Base-by-base conservation (phyloP, 495 filamentous ascomycete species). In the Daldinia loculata region DNA sequence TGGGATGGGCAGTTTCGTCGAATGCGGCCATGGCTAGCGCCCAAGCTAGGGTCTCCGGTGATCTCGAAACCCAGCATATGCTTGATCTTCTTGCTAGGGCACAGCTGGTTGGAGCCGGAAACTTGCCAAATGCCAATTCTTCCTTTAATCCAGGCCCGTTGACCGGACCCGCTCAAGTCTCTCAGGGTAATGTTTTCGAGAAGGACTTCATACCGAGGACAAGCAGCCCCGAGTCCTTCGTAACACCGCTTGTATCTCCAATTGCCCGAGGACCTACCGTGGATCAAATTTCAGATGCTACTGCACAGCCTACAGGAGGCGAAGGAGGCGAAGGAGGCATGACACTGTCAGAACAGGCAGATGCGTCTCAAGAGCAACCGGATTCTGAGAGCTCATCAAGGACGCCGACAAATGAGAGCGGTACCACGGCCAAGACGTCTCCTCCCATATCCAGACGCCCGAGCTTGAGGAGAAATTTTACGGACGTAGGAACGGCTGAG, bases 61-160 rank as follows among this genome's bases (percentile, higher is more conserved):
- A 97, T 76, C 81, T 91, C 56, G 96, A 98, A 74, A 86, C 93
- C 56, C 93, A 97, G 75, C 89, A 90, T 74, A 93, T 97, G 91
- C 88, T 97, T 77, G 93, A 98, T 74, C 83, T 98, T 22, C 80
- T 98, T 58, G 86, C 91, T 17, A 88, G 89, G 69, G 91, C 94
- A 38, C 91, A 93, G 56, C 78, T 97, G 15, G 84, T 95, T 41
- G 86, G 89, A 82, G 89, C 76, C 62, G 81, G 74, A 67, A 86
- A 74, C 75, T 74, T 79, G 75, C 72, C 80, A 67, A 78, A 84
- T 75, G 56, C 79, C 59, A 77, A 85, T 74, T 30, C 76, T 78
- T 63, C 80, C 78, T 34, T 75, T 71, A 38, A 78, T 73, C 67
- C 66, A 5, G 92, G 89, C 15, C 91, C 93, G 11, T 64, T 93